Conservation (phyloP, 768 basidiomycete species). For the Rhodotorula diobovata region DNA sequence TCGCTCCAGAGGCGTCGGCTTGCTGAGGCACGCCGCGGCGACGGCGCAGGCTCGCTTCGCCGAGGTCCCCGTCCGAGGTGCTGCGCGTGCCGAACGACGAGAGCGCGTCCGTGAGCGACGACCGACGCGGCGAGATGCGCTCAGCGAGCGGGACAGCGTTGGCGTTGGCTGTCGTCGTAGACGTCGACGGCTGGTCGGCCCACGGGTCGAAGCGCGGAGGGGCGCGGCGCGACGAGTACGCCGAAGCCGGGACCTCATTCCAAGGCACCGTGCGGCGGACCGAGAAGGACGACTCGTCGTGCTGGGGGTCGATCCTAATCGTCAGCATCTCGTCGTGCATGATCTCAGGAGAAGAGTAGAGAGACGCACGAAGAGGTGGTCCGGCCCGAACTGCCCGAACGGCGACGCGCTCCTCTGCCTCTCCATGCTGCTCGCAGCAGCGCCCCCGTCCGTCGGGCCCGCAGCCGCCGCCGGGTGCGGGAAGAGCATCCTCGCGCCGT, state of each 20-base stretch:
- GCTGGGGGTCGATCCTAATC: not conserved
- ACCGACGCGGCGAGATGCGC: not conserved
- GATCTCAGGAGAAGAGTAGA: not conserved
- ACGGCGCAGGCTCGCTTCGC: not conserved
- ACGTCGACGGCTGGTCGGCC: not conserved
- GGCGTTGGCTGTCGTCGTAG: not conserved
- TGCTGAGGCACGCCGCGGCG: not conserved
- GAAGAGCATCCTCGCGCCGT: slow-evolving; percentile 16
- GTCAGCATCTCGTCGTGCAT: not conserved
- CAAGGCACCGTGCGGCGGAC: not conserved
- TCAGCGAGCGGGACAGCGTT: too few relatives aligned
- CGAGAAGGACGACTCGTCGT: not conserved
- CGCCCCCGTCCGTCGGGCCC: not conserved
- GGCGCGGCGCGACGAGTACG: not conserved
- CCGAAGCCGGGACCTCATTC: not conserved
- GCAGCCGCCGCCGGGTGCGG: slow-evolving; percentile 19
- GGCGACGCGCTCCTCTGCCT: not conserved
- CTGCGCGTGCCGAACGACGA: not conserved
- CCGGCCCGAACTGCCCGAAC: not conserved
- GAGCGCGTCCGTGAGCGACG: slow-evolving; percentile 13
- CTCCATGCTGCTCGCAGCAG: not conserved
- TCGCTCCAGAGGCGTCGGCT: too few relatives aligned
- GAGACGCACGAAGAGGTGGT: not conserved
- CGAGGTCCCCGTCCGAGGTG: not conserved
- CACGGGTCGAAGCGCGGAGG: slow-evolving; percentile 4